Conservation (phyloP, 1,284 basidiomycete genomes). For the Ganoderma lingzhi region DNA sequence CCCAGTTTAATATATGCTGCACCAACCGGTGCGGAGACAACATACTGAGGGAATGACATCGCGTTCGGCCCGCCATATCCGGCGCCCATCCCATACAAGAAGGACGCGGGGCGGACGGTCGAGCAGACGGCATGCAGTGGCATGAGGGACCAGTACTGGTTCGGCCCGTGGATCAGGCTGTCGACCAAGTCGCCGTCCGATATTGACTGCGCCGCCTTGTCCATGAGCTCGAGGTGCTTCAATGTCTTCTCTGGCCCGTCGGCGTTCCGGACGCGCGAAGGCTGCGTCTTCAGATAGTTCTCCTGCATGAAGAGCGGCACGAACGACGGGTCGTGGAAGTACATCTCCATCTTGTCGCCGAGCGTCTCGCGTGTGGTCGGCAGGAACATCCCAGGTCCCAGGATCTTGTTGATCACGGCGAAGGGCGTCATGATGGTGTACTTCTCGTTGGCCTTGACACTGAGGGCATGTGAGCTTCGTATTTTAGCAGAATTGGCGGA, state of each 20-base stretch:
- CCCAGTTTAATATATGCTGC: background rate
- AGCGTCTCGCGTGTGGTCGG: conserved; percentile 83
- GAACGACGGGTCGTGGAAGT: conserved; percentile 96
- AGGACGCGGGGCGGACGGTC: conserved; percentile 85
- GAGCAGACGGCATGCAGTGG: conserved; percentile 94
- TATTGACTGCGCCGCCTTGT: conserved; percentile 88
- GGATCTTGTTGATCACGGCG: conserved; percentile 85
- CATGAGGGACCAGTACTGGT: conserved; percentile 97
- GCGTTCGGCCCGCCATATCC: conserved; percentile 74
- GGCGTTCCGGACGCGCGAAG: conserved; percentile 63
- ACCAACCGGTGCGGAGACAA: conserved; percentile 23
- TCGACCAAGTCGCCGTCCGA: conserved; percentile 98
- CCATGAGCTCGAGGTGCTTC: conserved; percentile 86
- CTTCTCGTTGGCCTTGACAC: conserved; percentile 91
- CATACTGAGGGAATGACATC: conserved; percentile 85
- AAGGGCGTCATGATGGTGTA: conserved; percentile 92
- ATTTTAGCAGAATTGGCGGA: conserved; percentile 14
- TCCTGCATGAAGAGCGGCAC: conserved; percentile 96
- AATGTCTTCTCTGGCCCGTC: conserved; percentile 71
- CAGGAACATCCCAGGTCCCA: conserved; percentile 92
- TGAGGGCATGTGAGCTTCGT: conserved; percentile 41
- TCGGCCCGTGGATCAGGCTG: conserved; percentile 90
- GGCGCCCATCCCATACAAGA: conserved; percentile 77
- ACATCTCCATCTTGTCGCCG: conserved; percentile 93
- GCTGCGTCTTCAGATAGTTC: conserved; percentile 72